A percentile compares a stretch with the other conserved stretches of the same genome.
Evolutionary conservation across 2,329 filamentous ascomycete genomes (phyloP).

Genomic region (Fusarium guadeloupense): DNA sequence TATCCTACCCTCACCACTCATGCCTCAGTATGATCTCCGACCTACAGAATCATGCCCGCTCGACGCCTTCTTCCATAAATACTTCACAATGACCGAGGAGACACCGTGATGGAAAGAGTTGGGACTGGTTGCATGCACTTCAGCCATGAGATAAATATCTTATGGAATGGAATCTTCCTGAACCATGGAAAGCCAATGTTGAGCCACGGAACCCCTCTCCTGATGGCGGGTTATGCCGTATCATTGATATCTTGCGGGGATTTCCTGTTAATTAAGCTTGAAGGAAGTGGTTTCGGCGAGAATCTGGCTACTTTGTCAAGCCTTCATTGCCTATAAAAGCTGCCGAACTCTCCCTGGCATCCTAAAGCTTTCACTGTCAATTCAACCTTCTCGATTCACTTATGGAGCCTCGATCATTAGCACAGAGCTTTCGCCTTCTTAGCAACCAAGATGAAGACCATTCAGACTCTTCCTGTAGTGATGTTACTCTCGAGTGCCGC

Average conservation of each 20-base stretch:
- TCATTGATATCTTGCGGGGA: background rate
- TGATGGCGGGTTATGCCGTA: slow-evolving; percentile 1
- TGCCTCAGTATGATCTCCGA: background rate
- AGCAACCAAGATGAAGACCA: slow-evolving; percentile 9
- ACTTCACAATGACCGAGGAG: background rate
- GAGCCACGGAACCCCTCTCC: background rate
- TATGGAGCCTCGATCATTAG: background rate
- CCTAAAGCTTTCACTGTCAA: background rate
- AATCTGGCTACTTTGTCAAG: background rate
- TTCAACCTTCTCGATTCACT: background rate
- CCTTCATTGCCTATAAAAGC: background rate
- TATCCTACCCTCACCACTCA: too few relatives aligned
- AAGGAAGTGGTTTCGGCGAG: background rate
- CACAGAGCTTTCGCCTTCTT: background rate
- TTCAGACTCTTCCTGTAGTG: background rate
- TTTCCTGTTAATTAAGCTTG: background rate
- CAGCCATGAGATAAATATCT: background rate
- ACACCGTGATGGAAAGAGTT: background rate
- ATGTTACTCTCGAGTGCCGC: slow-evolving; percentile 14
- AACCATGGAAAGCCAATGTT: background rate
- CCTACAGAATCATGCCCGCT: background rate
- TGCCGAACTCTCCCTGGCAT: background rate
- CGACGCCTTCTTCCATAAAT: background rate
- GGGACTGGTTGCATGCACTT: background rate
- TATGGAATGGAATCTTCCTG: background rate